phyloP scores from a whole-genome alignment of 306 rosid species.

The Elaeagnus macrophylla region DNA sequence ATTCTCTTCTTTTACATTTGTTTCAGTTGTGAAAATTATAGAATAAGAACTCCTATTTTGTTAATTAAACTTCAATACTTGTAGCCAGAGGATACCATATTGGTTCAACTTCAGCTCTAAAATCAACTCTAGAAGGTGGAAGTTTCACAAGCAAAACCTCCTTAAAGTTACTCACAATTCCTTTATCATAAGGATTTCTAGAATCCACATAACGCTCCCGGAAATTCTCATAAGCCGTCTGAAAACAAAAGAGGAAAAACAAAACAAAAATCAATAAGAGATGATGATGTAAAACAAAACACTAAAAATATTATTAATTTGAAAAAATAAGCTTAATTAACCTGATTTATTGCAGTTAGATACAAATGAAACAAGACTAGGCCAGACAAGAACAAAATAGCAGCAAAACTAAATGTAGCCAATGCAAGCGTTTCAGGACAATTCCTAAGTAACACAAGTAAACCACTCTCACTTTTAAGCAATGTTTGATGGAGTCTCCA shows the following conservation, averaged over 20 bases:
- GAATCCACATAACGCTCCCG: constrained; percentile 15
- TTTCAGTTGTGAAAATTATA: too few species aligned
- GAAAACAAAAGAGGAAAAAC: neutral
- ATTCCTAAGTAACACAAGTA: constrained; percentile 9
- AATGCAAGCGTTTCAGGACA: constrained; percentile 36
- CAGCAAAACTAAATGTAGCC: constrained; percentile 19
- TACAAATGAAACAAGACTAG: constrained; percentile 21
- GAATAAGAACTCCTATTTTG: too few species aligned
- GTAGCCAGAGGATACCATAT: neutral
- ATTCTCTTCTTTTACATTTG: too few species aligned
- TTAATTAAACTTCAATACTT: too few species aligned
- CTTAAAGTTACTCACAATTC: constrained; percentile 13
- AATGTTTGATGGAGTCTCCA: constrained; percentile 22
- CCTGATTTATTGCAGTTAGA: constrained; percentile 29
- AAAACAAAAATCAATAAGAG: neutral
- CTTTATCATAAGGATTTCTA: constrained; percentile 14
- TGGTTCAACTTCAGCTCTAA: constrained; percentile 16
- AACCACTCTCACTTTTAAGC: constrained; percentile 4
- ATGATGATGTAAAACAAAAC: too few species aligned
- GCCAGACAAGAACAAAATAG: constrained; percentile 15
- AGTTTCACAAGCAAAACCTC: constrained; percentile 15
- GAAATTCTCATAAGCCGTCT: constrained; percentile 30
- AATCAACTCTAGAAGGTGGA: constrained; percentile 27
- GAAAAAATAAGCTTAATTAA: neutral
- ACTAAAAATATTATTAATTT: too few species aligned